Evolutionary conservation across 2,329 filamentous ascomycete species (phyloP), one percentile per base, ranked within the genome.

Genomic region (Ophiostoma australiae): DNA sequence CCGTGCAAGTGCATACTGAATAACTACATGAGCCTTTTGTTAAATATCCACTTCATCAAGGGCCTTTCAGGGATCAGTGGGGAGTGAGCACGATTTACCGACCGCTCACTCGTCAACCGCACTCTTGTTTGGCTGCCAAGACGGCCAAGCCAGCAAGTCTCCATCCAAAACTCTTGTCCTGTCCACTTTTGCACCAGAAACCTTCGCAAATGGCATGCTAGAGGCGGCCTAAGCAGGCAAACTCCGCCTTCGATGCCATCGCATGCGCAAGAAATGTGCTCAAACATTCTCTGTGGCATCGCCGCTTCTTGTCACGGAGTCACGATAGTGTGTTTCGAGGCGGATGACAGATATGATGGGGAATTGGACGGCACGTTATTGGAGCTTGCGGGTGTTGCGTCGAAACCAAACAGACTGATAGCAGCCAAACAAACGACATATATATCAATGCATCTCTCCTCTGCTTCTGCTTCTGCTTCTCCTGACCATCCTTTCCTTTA

Each of bases 221-320:
- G 33, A 31, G 58, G 20, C 11, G 27, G 6, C 27, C 4, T 17
- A 63, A 17, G 58, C 58, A 63, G 58, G 27, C 5, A 33, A 63
- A 33, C 58, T 63, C 58, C 58, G 27, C 58, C 27, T 5, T 17
- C 11, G 13, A 63, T 33, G 58, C 33, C 58, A 63, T 31, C 17
- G 58, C 11, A 63, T 33, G 58, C 58, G 27, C 63, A 65, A 31
- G 35, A 67, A 67, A 67, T 31, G 66, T 67, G 66, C 66, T 67
- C 66, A 67, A 67, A 67, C 66, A 48, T 39, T 39, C 66, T 67
- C 66, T 41, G 66, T 67, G 66, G 66, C 39, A 67, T 67, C 66
- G 66, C 37, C 37, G 37, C 66, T n/a, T 33, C 33, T 13, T n/a
- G 52, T 58, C 52, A 27, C 6, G 58, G 23, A 35, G 52, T 58